Evolutionary conservation across 768 basidiomycete species (phyloP).

Genomic region (Agrocybe pediades): DNA sequence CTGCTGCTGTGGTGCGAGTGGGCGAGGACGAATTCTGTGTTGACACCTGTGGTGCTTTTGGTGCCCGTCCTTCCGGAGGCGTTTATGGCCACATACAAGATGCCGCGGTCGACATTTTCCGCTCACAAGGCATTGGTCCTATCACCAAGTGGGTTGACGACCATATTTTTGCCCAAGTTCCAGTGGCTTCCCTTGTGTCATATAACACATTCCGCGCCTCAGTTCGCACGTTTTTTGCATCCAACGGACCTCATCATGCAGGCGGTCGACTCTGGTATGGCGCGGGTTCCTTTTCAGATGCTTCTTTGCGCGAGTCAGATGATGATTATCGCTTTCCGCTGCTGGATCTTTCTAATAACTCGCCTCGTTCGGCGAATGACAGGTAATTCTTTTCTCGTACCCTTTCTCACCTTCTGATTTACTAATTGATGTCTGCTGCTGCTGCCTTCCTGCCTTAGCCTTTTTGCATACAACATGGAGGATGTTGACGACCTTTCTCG

Average conservation of each 20-base stretch:
- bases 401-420: too few relatives aligned
- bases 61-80: constrained; percentile 17
- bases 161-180: constrained; percentile 29
- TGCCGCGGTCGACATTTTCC: constrained; percentile 22
- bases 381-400: too few relatives aligned
- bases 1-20: constrained; percentile 27
- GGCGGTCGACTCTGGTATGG: too few relatives aligned
- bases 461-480: constrained; percentile 13
- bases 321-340: too few relatives aligned
- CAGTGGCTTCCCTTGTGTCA: constrained; percentile 11
- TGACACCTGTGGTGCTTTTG: constrained; percentile 27
- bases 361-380: constrained; percentile 22
- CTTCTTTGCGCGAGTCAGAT: too few relatives aligned
- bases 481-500: constrained; percentile 38
- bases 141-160: constrained; percentile 34
- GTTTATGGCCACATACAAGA: constrained; percentile 25
- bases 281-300: too few relatives aligned
- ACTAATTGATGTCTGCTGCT: too few relatives aligned
- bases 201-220: constrained; percentile 22
- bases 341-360: too few relatives aligned
- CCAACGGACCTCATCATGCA: neutral
- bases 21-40: constrained; percentile 20
- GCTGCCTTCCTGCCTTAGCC: too few relatives aligned
- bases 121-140: constrained; percentile 26
- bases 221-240: neutral